Base-by-base conservation (phyloP, 2,329 filamentous ascomycete species). In the Diaporthe caulivora region DNA sequence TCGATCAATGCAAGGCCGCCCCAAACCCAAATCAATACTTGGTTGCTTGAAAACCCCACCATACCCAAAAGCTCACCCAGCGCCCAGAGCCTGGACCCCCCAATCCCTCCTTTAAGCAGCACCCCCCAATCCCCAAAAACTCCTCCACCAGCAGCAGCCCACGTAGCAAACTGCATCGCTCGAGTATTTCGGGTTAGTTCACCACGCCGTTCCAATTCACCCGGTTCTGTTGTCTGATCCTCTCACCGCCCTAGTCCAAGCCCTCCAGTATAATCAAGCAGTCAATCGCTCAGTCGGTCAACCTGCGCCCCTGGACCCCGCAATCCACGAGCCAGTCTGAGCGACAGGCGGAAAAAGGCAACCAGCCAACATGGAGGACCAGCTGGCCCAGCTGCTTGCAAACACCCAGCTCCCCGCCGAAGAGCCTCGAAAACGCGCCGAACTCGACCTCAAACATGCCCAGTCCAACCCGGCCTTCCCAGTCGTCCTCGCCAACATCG, bases 331-430 rank as follows among this genome's bases (percentile, higher is more conserved):
- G 47, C 44, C 47, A 71, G 44, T 60, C 53, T 58, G 47, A 71
- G 69, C 55, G 58, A 71, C 55, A 60, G 62, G 44, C 47, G 47
- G 62, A 53, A 53, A 21, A 67, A 67, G 62, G 62, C 62, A 67
- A 53, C 51, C 71, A 76, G 78, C 77, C 81, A 85, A 80, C 79
- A 98, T 98, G 95, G 95, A 98, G 89, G 93, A 97, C 85, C 92
- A 97, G 87, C 91, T 99, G 83, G 92, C 97, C 79, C 92, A 92
- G 83, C 90, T 98, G 82, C 92, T 99, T 77, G 91, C 93, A 80
- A 94, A 95, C 84, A 97, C 95, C 65, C 95, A 97, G 86, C 92
- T 92, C 76, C 80, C 93, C 75, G 90, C 92, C 74, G 92, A 96
- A 82, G 91, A 86, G 71, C 92, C 93, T 72, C 93, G 96, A 83